Evolutionary conservation across 129 eudicot genomes (phyloP), one percentile per base, ranked within the genome.

Genomic region (Artemisia tridentata): DNA sequence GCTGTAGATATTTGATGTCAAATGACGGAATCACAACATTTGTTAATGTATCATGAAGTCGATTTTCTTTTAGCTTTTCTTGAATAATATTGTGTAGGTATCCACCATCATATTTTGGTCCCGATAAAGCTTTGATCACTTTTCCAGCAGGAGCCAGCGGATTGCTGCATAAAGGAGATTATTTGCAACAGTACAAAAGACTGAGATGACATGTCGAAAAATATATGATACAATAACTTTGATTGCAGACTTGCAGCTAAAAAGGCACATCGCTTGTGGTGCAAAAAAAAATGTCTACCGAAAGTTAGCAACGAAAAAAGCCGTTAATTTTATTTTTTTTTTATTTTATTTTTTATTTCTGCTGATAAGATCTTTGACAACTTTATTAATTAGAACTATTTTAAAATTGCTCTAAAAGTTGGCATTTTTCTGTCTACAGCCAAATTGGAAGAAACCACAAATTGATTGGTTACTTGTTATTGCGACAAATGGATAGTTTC

Each of bases 1-100:
- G 90, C 67, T 85, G 87, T 38, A 82, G 31, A 7, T 7, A 20
- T 56, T 79, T 76, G 25, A 85, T 79, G 69, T 85, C 90, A 55
- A 85, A 85, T 45, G 90, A 63, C 3, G 87, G 87, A 55, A 85
- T 85, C 45, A 85, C 86, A 3, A 82, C 78, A 67, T 82, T 82
- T 4, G 91, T 85, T 27, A 85, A 43, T 1, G 85, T 68, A 4
- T 85, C 74, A 47, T 72, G 69, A 18, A 86, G 73, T 45, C 62
- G 72, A 4, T 63, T 71, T 9, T 67, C 59, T 47, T 38, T 18
- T 53, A 81, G 66, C 3, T 45, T 27, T 0, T 76, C 74, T 50
- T 34, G 53, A 14, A 78, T 13, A 17, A 74, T 1, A 1, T 41
- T 51, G 46, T 78, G 88, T 1, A 83, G 84, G 53, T 83, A 55